Evolutionary conservation across 495 filamentous ascomycete species (phyloP), one percentile per base, ranked within the genome.

Genomic region (Peziza echinospora): DNA sequence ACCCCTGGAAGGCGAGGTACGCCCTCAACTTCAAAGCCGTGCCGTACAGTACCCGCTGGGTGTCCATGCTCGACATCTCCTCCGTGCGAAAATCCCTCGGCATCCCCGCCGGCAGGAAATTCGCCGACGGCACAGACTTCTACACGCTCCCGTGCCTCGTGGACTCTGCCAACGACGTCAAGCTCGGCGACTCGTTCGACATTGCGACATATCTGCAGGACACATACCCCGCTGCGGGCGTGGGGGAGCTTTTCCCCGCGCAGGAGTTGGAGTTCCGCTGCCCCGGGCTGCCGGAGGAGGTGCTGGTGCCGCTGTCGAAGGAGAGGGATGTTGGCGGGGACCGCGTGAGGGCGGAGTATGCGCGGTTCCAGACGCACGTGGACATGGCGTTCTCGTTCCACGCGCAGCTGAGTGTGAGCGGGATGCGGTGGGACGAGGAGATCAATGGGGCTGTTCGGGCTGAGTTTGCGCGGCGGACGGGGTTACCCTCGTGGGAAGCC

Each of bases 131-230:
- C 47, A 60, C 50, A 22, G 65, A 69, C 53, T 80, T 65, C 63
- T 65, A 58, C 56, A 80, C 76, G 1, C 67, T 80, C 0, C 76
- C 76, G 19, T 59, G 76, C 40, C 41, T 79, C n/a, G 48, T 56
- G 0, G 72, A 78, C 53, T 50, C 62, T 3, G 10, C 46, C n/a
- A 70, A 69, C 1, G 47, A 48, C 41, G 45, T 51, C 0, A 19
- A 55, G 1, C 24, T 78, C n/a, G 72, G 76, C 43, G 71, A 78
- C 63, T 71, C 75, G 5, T 73, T 77, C 60, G 70, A 77, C 40
- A 76, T 78, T 50, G 70, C 75, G 26, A 50, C 65, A 30, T 66
- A 79, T 59, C 58, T 79, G 8, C 60, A 79, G 24, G 53, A 63
- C 22, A 67, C 49, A 11, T 73, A 70, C 50, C 58, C 66, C 21